Base-by-base conservation (phyloP, 352 stramenopile species). In the Salisapilia sapeloensis region DNA sequence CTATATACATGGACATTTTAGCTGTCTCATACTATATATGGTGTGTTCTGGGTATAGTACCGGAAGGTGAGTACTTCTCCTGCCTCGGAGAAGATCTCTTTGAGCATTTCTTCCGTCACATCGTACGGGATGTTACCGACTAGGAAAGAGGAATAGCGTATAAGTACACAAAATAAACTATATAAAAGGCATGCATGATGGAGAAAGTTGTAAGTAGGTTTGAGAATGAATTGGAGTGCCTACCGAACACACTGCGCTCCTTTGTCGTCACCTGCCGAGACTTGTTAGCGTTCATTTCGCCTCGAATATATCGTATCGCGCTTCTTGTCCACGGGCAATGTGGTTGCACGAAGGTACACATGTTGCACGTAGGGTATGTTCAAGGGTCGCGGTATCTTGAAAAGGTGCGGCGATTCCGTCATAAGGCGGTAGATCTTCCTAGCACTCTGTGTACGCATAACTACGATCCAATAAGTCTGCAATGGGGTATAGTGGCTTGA, bases 41-140 rank as follows among this genome's bases (percentile, higher is more conserved):
- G 9, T 13, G 6, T 9, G 26, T 42, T 12, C 2, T 36, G 26
- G 2, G 6, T 4, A 12, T 40, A 51, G 33, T 26, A 90, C 74
- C 74, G 64, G 38, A 90, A 90, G 42, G 83, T 90, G 35, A 90
- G 44, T 31, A 90, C 74, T 5, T 64, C 71, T 16, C 74, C 74
- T 10, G 69, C 74, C 33, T 79, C 70, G 7, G 74, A 86, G 54
- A 90, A 90, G 34, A 90, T 79, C 46, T 90, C 70, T 42, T 76
- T 77, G 24, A 90, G 70, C 67, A 70, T 70, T 7, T 90, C 74
- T 29, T 90, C 74, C 9, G 74, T 81, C 27, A 90, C 74, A 63
- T 90, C 74, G 47, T 90, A 90, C 29, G 74, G 74, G 33, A 90
- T 90, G 46, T 90, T 90, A 40, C 74, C 74, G 26, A 90, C 74